Conservation (phyloP, 129 eudicot species). For the Sambucus nigra region DNA sequence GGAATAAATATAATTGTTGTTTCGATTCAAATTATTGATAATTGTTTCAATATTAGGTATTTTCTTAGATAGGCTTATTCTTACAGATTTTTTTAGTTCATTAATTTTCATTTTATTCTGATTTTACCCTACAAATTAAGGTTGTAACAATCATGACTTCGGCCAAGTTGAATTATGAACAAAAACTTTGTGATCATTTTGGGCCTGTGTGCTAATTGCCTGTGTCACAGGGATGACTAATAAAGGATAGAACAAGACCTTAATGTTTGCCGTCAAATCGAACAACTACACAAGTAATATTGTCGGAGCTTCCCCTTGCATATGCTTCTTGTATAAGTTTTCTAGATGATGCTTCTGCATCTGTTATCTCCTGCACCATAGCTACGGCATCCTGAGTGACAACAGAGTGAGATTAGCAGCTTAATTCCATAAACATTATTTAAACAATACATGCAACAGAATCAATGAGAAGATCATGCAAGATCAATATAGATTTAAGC, state of each 20-base stretch:
- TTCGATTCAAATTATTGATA: too few species aligned
- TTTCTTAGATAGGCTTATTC: too few species aligned
- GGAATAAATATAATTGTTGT: too few species aligned
- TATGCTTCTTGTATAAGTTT: constrained; percentile 60
- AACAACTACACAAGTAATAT: constrained; percentile 67
- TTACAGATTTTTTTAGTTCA: background rate
- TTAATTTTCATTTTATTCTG: background rate
- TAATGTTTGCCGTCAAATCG: constrained; percentile 30
- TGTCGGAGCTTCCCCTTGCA: constrained; percentile 60
- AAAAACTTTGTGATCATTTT: too few species aligned
- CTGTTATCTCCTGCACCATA: constrained; percentile 46
- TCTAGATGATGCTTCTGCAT: constrained; percentile 61
- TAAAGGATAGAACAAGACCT: background rate
- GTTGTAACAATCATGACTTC: too few species aligned
- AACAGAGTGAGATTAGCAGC: too few species aligned
- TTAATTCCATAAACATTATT: too few species aligned
- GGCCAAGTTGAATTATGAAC: too few species aligned
- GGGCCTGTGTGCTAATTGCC: too few species aligned
- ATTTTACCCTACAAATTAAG: background rate
- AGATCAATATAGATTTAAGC: background rate
- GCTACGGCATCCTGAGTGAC: constrained; percentile 73
- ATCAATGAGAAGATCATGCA: background rate
- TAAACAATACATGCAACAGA: too few species aligned
- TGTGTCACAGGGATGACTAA: background rate
- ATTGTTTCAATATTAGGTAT: too few species aligned